phyloP scores from a whole-genome alignment of 2,329 filamentous ascomycete species.

The Cladosporium sp. region DNA sequence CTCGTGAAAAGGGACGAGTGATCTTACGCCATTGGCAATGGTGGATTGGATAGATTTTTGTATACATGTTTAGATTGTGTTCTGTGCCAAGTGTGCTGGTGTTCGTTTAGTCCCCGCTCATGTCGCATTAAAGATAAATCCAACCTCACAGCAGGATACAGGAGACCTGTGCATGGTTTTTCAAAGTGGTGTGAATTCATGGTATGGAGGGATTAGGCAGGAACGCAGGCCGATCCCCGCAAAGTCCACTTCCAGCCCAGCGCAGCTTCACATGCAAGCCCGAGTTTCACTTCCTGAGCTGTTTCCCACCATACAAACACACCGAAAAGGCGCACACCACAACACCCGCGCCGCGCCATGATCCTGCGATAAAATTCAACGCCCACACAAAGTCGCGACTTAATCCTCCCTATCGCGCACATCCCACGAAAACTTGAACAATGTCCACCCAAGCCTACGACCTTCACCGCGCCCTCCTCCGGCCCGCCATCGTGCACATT shows the following conservation, averaged over 20 bases:
- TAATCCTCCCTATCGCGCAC: neutral
- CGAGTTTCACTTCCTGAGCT: slow-evolving; percentile 1
- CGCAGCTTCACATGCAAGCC: slow-evolving; percentile 3
- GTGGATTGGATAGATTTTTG: no score
- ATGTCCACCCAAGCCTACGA: slow-evolving; percentile 26
- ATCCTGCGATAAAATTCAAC: slow-evolving; percentile 1
- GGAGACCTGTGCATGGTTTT: no score
- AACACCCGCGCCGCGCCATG: slow-evolving; percentile 1
- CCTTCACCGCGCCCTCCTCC: slow-evolving; percentile 71
- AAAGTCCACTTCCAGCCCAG: neutral
- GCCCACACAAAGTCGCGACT: slow-evolving; percentile 5
- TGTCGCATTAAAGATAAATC: no score
- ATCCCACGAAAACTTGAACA: neutral
- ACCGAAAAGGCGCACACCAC: no score
- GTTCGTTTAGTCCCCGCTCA: no score
- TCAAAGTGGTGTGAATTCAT: no score
- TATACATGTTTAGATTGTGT: no score
- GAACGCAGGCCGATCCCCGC: no score
- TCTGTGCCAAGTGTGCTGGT: no score
- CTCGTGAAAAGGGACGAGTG: slow-evolving; percentile 9
- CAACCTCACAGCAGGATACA: no score
- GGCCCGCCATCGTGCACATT: slow-evolving; percentile 82
- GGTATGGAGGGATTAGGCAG: no score
- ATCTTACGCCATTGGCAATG: neutral
- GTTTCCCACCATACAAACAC: neutral